Base-by-base conservation (phyloP, 352 stramenopile species). In the Pythium utonaiense region DNA sequence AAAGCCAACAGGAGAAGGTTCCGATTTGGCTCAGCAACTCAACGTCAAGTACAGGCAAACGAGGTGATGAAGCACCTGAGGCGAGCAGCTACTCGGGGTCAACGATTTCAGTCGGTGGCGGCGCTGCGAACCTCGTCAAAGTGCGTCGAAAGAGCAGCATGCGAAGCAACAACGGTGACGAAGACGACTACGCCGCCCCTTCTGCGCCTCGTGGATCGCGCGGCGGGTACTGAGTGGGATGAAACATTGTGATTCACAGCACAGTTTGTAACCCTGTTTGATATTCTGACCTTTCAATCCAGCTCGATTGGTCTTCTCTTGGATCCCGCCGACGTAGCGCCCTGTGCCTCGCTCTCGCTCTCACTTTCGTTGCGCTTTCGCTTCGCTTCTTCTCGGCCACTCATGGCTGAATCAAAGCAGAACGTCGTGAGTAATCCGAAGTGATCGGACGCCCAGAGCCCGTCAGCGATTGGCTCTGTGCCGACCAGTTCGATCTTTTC, bases 401-500 rank as follows among this genome's bases (percentile, higher is more conserved):
- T 27, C 22, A 69, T 40, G 4, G 57, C 28, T 34, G 49, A 9
- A 28, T 71, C 59, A 47, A 67, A 67, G 51, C 31, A 49, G 14
- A 71, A 44, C 58, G 65, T 71, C 13, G 47, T 71, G 70, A 51
- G 88, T 16, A 93, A 52, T 7, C 83, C 83, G 66, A 87, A 93
- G 47, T 93, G 83, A 50, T 93, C 80, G 1, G 83, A 93, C 5
- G 77, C 60, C 83, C 83, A 93, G 3, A 91, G 40, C 28, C 74
- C 70, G n/a, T 89, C 75, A 3, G 74, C 67, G 34, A 93, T 90
- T 22, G 78, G 74, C 56, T 85, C 66, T 22, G 83, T 86, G 16
- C 80, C 83, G 2, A 93, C 69, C 33, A 93, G 76, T 6, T 74
- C 53, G 42, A 93, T 88, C 13, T 33, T 56, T 25, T 68, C 54